phyloP scores from a whole-genome alignment of 148 eudicot genomes.

The Talinum fruticosum region DNA sequence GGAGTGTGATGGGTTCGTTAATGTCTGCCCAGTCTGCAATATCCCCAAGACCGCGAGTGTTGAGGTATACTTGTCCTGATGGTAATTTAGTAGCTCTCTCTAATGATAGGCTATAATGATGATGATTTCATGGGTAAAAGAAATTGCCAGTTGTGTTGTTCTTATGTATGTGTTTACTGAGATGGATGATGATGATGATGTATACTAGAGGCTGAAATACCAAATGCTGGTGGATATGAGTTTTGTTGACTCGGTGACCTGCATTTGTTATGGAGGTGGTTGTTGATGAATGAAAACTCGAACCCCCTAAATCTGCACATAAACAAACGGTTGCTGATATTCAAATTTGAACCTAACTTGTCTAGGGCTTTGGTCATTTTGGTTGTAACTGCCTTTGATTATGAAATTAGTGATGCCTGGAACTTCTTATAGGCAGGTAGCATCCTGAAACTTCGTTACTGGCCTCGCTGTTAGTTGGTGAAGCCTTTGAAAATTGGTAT shows the following conservation, averaged over 20 bases:
- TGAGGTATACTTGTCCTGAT: conserved; percentile 67
- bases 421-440: neutral
- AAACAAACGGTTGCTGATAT: neutral
- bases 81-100: neutral
- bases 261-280: conserved; percentile 25
- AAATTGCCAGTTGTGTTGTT: neutral
- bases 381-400: neutral
- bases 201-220: conserved; percentile 25
- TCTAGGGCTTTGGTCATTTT: neutral
- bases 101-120: too few relatives aligned
- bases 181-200: conserved; percentile 22
- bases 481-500: too few relatives aligned
- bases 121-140: neutral
- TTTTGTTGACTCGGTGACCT: conserved; percentile 28
- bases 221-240: conserved; percentile 33
- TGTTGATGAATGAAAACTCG: conserved; percentile 27
- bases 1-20: conserved; percentile 51
- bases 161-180: conserved; percentile 27
- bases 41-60: conserved; percentile 56
- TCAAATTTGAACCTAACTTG: neutral
- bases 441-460: too few relatives aligned
- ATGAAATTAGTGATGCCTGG: neutral
- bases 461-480: too few relatives aligned
- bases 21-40: conserved; percentile 66
- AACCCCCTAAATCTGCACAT: conserved; percentile 24